Conservation (phyloP, 2,329 filamentous ascomycete genomes). For the Neonectria ditissima region DNA sequence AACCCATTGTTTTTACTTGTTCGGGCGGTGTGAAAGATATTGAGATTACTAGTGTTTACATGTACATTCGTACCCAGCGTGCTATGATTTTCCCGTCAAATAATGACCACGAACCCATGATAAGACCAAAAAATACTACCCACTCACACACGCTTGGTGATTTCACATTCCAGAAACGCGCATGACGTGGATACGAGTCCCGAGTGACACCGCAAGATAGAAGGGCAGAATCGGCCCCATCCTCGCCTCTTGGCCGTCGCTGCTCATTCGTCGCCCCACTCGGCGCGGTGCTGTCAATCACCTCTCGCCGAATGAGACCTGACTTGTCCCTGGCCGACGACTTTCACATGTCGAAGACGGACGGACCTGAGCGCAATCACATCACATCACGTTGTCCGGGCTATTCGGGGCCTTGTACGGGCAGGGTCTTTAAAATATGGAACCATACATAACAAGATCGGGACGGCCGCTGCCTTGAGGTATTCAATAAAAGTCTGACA, state of each 20-base stretch:
- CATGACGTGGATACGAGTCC: conserved; percentile 9
- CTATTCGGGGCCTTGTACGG: conserved; percentile 12
- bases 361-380: conserved; percentile 22
- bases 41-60: not conserved
- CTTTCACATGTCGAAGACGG: conserved; percentile 29
- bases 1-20: not conserved
- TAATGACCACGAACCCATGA: conserved; percentile 21
- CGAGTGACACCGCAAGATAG: conserved; percentile 1
- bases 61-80: not conserved
- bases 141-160: not conserved
- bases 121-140: conserved; percentile 4
- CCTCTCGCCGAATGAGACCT: not conserved
- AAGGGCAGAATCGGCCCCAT: conserved; percentile 1
- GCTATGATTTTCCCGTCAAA: conserved; percentile 12
- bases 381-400: conserved; percentile 28
- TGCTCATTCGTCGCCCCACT: conserved; percentile 17
- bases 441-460: conserved; percentile 15
- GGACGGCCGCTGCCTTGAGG: conserved; percentile 7
- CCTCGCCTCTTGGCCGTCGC: conserved; percentile 6
- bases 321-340: conserved; percentile 9
- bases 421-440: conserved; percentile 26
- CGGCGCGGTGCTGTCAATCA: conserved; percentile 14
- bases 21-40: conserved; percentile 3
- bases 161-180: not conserved
- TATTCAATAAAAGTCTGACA: conserved; percentile 33